phyloP scores from a whole-genome alignment of 2,329 filamentous ascomycete genomes.

The Phyllosticta citribraziliensis region DNA sequence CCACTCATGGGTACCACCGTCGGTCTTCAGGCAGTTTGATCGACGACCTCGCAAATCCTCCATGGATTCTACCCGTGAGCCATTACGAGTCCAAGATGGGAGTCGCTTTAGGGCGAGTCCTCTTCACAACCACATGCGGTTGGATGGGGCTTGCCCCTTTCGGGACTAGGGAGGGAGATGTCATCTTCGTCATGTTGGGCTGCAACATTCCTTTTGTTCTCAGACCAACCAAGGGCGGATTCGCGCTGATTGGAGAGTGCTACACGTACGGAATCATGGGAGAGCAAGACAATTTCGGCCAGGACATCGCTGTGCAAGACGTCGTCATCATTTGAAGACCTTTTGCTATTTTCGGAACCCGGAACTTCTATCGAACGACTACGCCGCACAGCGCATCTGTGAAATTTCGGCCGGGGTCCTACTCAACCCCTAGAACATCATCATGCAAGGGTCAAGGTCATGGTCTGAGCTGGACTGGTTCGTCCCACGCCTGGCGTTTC shows the following conservation, averaged over 20 bases:
- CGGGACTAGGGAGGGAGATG: conserved; percentile 7
- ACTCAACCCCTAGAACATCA: neutral
- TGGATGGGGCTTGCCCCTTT: conserved; percentile 10
- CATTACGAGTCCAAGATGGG: conserved; percentile 8
- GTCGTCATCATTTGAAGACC: conserved; percentile 5
- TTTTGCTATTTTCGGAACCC: neutral
- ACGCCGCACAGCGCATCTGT: neutral
- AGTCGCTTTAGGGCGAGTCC: conserved; percentile 6
- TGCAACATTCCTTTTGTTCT: conserved; percentile 10
- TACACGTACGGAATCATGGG: conserved; percentile 10
- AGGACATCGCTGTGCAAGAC: conserved; percentile 5
- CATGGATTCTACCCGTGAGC: conserved; percentile 1
- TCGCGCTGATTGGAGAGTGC: conserved; percentile 9
- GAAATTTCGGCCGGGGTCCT: neutral
- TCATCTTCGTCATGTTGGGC: conserved; percentile 9
- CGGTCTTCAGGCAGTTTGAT: conserved; percentile 10
- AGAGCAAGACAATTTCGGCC: conserved; percentile 5
- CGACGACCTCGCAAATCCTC: conserved; percentile 9
- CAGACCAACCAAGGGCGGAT: neutral
- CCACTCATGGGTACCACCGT: neutral
- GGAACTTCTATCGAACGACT: neutral
- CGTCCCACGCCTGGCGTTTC: neutral
- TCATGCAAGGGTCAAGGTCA: neutral
- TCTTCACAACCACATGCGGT: conserved; percentile 6
- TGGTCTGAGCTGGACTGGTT: neutral